Base-by-base conservation (phyloP, 208 protist species). In the Acanthamoeba triangularis region DNA sequence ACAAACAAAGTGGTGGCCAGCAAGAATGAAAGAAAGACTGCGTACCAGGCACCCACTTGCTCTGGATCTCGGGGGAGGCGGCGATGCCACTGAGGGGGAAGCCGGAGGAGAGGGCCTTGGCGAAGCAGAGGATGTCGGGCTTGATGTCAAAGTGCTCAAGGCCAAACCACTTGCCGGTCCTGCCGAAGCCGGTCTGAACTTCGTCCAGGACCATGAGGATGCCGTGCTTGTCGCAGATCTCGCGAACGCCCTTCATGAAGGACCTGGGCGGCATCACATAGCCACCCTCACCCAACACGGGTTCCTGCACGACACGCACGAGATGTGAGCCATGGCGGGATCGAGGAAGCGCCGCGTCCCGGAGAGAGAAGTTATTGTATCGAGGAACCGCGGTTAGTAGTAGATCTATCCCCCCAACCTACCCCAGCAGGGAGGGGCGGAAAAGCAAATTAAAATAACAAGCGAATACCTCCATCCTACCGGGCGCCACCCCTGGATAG, bases 161-260 rank as follows among this genome's bases (percentile, higher is more conserved):
- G 35, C 92, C 96, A 84, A 97, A 98, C 96, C 96, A 97, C 56
- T 92, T 96, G 37, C 96, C 97, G 23, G 97, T 97, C 37, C 97
- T 56, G n/a, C 93, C 97, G 41, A 97, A 96, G 59, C 97, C 97
- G 13, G 87, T 95, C 95, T 98, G 97, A 8, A 98, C 96, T 47
- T 98, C 97, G 78, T 98, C 97, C 13, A 61, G 30, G 25, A 94
- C 59, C 30, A 94, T 33, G 2, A 94, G 37, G 44, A 94, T 94
- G 65, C 69, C 69, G 90, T 94, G 41, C 69, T 94, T 52, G 90
- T 94, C 90, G 63, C 90, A 94, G 33, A 94, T 52, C 47, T 61
- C 49, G 41, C 90, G 90, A 30, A 94, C 49, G 1, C 90, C 90
- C 49, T 80, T 52, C 63, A 94, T 94, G 90, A 94, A 94, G 37